Evolutionary conservation across 495 filamentous ascomycete species (phyloP), one percentile per base, ranked within the genome.

Genomic region (Trichoderma gamsii): DNA sequence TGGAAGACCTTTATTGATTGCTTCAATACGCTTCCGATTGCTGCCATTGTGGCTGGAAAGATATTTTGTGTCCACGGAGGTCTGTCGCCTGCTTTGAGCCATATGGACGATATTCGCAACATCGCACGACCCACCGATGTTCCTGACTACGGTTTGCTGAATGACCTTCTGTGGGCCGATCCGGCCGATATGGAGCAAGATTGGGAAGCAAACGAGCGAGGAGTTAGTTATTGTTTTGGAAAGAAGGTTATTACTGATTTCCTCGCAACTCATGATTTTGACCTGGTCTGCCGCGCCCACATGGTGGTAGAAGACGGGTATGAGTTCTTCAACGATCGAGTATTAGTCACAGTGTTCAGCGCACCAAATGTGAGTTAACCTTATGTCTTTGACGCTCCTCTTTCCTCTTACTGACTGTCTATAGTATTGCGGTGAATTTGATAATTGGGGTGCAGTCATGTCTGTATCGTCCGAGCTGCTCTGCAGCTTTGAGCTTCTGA

Each of bases 221-320:
- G 95, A 66, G 95, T 99, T 38, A 98, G 96, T 76, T 99, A 97
- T 77, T 98, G 94, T 74, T 99, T 99, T 74, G 93, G 93, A 8
- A 98, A 97, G 81, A 96, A 96, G 74, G 93, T 99, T 64, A 99
- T 99, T 69, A 92, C 93, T 80, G 92, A 97, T 71, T 99, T 99
- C 77, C 82, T 99, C 71, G 90, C 92, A 66, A 86, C 88, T 44
- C 94, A 98, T 75, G 95, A 99, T 74, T 99, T 99, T 75, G 95
- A 99, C 78, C 79, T 99, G 44, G 93, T 99, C 41, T 98, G 96
- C 76, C 86, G 95, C 64, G 95, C 95, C 65, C 95, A 99, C 81
- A 99, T 99, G 95, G 95, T 99, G 64, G 95, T 99, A 21, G 95
- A 99, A 76, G 95, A 99, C 79, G 95, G 95, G 16, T 99, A 99